Conservation (phyloP, 2,329 filamentous ascomycete genomes). For the Hortaea werneckii region DNA sequence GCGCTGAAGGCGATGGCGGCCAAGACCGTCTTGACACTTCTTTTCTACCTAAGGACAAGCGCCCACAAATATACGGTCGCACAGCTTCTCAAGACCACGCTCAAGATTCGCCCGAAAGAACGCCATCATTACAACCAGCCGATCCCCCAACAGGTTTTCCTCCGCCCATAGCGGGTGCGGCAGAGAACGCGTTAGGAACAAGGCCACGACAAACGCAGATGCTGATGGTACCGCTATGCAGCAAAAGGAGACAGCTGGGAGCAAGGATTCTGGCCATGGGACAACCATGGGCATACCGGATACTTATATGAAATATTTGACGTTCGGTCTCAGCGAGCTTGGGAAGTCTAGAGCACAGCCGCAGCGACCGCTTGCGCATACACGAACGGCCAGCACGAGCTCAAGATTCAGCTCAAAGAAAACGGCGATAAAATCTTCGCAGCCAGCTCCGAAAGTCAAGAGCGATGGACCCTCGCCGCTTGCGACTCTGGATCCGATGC, state of each 20-base stretch:
- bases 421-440: not conserved
- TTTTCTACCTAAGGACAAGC: slow-evolving; percentile 30
- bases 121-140: not conserved
- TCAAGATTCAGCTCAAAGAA: slow-evolving; percentile 15
- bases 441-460: not conserved
- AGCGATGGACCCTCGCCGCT: slow-evolving; percentile 10
- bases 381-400: slow-evolving; percentile 3
- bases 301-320: slow-evolving; percentile 42
- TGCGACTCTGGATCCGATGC: slow-evolving; percentile 22
- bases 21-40: not conserved
- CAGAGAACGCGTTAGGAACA: slow-evolving; percentile 34
- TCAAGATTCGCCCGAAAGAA: slow-evolving; percentile 4
- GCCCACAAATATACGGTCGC: slow-evolving; percentile 16
- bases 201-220: slow-evolving; percentile 29
- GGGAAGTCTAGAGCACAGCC: slow-evolving; percentile 10
- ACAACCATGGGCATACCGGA: slow-evolving; percentile 35
- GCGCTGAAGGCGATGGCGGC: not conserved
- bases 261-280: slow-evolving; percentile 13
- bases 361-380: not conserved
- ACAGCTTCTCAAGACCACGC: slow-evolving; percentile 19
- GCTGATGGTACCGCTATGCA: slow-evolving; percentile 10
- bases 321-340: slow-evolving; percentile 33
- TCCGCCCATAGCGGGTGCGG: slow-evolving; percentile 35
- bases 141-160: slow-evolving; percentile 30
- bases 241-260: not conserved